These are phyloP conservation scores for Lachancea sp. DNA, from an alignment of 805 yeast species.

Conservation along the genomic window DNA sequence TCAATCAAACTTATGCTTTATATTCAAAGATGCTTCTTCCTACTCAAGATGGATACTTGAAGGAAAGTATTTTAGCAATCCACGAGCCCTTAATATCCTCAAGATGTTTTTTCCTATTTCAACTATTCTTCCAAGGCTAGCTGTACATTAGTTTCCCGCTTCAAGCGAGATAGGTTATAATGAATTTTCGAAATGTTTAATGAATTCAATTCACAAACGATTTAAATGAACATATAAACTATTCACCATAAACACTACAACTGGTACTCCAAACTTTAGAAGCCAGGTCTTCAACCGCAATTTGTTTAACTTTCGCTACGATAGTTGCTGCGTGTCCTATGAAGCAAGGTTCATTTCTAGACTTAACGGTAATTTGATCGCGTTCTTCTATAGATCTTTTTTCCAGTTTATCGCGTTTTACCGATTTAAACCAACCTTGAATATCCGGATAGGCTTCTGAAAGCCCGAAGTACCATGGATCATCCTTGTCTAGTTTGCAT, in stretches of 20 bases:
- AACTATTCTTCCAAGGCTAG: background rate
- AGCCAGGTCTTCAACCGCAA: constrained; percentile 40
- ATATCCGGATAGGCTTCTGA: constrained; percentile 48
- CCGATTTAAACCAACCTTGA: constrained; percentile 23
- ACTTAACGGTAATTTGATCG: constrained; percentile 49
- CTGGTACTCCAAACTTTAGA: constrained; percentile 49
- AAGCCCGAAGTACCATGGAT: constrained; percentile 58
- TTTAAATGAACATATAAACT: background rate
- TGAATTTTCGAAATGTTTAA: constrained; percentile 6
- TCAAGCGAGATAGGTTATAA: background rate
- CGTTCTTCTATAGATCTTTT: constrained; percentile 22
- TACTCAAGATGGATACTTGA: background rate
- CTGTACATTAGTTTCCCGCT: constrained; percentile 7
- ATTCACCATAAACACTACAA: constrained; percentile 35
- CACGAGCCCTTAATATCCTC: background rate
- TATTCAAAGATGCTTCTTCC: too few species aligned
- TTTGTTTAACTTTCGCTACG: constrained; percentile 44
- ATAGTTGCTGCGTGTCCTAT: constrained; percentile 75
- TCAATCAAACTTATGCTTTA: too few species aligned
- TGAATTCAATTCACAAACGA: background rate
- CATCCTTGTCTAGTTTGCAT: constrained; percentile 44
- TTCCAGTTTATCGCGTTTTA: constrained; percentile 32
- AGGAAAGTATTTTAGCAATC: background rate
- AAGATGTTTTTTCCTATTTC: background rate
- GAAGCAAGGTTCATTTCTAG: constrained; percentile 89